phyloP scores from a whole-genome alignment of 345 rosid genomes.

The Eutrema japonicum region DNA sequence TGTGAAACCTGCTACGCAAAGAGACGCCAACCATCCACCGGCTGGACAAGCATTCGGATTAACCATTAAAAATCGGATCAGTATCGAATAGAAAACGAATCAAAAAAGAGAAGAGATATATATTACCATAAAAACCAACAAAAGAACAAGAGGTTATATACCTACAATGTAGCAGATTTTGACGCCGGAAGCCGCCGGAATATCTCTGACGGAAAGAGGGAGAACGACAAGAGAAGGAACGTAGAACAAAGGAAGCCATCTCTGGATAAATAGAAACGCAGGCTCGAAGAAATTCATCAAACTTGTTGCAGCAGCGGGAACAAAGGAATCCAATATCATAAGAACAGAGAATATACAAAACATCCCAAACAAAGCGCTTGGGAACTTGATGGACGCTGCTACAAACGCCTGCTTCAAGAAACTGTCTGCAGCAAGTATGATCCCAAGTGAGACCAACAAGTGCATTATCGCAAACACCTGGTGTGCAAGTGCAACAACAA shows the following conservation, averaged over 20 bases:
- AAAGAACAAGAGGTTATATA: constrained; percentile 30
- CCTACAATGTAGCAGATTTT: constrained; percentile 86
- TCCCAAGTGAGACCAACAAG: constrained; percentile 78
- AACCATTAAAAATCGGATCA: not conserved
- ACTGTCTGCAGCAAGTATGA: constrained; percentile 76
- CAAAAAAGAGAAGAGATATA: not conserved
- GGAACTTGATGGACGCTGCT: constrained; percentile 89
- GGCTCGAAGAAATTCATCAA: constrained; percentile 87
- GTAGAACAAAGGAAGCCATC: constrained; percentile 97
- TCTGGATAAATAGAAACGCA: constrained; percentile 79
- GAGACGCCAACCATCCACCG: constrained; percentile 95
- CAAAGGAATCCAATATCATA: constrained; percentile 58
- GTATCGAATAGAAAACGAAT: not conserved
- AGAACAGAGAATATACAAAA: constrained; percentile 89
- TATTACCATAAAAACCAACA: not conserved
- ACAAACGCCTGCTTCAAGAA: constrained; percentile 76
- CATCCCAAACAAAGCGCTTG: constrained; percentile 96
- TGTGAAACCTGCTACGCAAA: constrained; percentile 84
- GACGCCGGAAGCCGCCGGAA: constrained; percentile 90
- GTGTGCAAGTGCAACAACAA: not conserved
- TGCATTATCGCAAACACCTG: constrained; percentile 70
- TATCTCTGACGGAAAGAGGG: constrained; percentile 88
- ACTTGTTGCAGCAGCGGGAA: constrained; percentile 72
- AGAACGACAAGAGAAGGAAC: constrained; percentile 89
- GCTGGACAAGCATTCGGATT: constrained; percentile 49